Evolutionary conservation across 2,329 filamentous ascomycete genomes (phyloP).

Genomic region (Colletotrichum salicis): DNA sequence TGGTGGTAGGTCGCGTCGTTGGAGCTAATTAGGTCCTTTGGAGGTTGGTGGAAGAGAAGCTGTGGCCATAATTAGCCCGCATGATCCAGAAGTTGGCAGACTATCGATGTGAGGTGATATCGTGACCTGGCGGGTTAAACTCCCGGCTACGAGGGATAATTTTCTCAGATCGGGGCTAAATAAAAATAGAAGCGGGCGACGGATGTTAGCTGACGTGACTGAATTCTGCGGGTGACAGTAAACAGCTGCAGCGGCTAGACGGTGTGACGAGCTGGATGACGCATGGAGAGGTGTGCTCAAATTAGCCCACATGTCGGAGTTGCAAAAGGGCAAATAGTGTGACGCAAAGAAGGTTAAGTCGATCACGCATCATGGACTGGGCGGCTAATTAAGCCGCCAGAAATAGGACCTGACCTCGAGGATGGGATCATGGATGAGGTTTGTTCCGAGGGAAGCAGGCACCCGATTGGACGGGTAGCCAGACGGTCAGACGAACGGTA

Average conservation of each 20-base stretch:
- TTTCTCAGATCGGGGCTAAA: conserved; percentile 42
- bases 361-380: conserved; percentile 27
- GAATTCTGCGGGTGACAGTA: conserved; percentile 34
- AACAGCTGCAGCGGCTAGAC: conserved; percentile 33
- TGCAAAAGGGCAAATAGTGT: conserved; percentile 21
- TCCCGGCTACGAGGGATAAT: conserved; percentile 21
- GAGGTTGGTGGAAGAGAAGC: not conserved
- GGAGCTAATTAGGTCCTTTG: conserved; percentile 17
- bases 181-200: conserved; percentile 47
- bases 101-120: conserved; percentile 1
- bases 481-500: conserved; percentile 19
- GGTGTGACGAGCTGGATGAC: conserved; percentile 19
- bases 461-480: no score
- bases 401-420: conserved; percentile 17
- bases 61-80: conserved; percentile 30
- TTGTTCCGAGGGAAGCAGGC: not conserved
- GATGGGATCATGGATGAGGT: not conserved
- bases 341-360: conserved; percentile 34
- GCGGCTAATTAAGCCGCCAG: conserved; percentile 34
- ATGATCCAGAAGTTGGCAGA: conserved; percentile 1
- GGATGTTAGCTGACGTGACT: conserved; percentile 28
- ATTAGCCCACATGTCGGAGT: conserved; percentile 42
- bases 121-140: conserved; percentile 13
- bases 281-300: conserved; percentile 29
- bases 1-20: not conserved